Conservation (phyloP, 805 yeast genomes). For the Zygosaccharomyces gambellarensis region DNA sequence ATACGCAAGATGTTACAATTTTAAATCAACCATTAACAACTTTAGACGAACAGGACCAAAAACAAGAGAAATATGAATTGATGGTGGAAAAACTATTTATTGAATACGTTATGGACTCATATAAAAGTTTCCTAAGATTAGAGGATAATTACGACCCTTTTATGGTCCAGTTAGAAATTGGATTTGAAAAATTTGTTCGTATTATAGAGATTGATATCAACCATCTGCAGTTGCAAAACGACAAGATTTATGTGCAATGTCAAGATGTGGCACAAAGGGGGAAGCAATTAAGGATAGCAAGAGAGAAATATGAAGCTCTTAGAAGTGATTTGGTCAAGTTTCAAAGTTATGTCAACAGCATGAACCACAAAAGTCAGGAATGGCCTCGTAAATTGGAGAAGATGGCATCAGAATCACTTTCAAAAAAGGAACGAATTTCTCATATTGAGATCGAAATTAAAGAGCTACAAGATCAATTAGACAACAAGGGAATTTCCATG, state of each 20-base stretch:
- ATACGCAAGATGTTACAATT: slow-evolving; percentile 31
- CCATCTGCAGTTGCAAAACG: slow-evolving; percentile 40
- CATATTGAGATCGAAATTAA: slow-evolving; percentile 34
- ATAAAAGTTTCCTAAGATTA: slow-evolving; percentile 58
- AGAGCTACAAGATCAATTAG: slow-evolving; percentile 41
- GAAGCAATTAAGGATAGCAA: slow-evolving; percentile 46
- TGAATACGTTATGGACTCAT: slow-evolving; percentile 60
- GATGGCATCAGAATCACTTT: slow-evolving; percentile 49
- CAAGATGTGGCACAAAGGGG: slow-evolving; percentile 42
- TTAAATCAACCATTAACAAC: slow-evolving; percentile 24
- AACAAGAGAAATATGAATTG: slow-evolving; percentile 34
- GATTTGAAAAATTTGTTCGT: slow-evolving; percentile 48
- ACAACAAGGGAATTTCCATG: slow-evolving; percentile 54
- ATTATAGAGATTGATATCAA: slow-evolving; percentile 46
- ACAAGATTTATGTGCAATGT: slow-evolving; percentile 37
- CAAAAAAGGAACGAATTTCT: slow-evolving; percentile 24
- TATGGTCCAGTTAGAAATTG: slow-evolving; percentile 50
- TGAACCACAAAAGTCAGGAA: slow-evolving; percentile 57
- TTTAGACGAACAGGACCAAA: slow-evolving; percentile 30
- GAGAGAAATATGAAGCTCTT: slow-evolving; percentile 55
- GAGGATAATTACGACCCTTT: slow-evolving; percentile 57
- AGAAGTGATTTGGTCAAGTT: slow-evolving; percentile 68
- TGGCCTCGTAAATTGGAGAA: slow-evolving; percentile 60
- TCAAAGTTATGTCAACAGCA: slow-evolving; percentile 62
- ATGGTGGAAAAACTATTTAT: slow-evolving; percentile 45